Evolutionary conservation across 2,329 filamentous ascomycete genomes (phyloP).

Genomic region (Ceratocystis cacaofunesta): DNA sequence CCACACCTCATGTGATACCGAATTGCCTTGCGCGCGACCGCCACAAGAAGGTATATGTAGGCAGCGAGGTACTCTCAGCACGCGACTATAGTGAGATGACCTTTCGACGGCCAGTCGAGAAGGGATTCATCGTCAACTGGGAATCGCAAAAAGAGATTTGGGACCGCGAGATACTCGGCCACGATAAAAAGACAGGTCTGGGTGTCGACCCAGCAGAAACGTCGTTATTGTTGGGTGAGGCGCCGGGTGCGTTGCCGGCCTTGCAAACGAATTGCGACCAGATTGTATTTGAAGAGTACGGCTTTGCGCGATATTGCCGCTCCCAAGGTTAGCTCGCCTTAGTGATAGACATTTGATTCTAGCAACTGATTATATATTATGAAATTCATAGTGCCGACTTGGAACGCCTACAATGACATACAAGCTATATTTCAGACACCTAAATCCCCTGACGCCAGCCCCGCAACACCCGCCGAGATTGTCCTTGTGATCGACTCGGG

Average conservation of each 20-base stretch:
- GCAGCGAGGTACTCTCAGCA: conserved; percentile 61
- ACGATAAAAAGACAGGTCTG: conserved; percentile 38
- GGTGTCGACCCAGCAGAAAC: conserved; percentile 65
- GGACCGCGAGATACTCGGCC: conserved; percentile 73
- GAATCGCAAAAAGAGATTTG: conserved; percentile 91
- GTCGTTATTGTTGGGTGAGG: conserved; percentile 72
- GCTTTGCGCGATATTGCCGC: conserved; percentile 74
- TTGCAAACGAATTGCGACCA: conserved; percentile 87
- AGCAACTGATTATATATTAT: conserved; percentile 1
- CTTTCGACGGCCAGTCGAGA: conserved; percentile 82
- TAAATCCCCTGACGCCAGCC: conserved; percentile 29
- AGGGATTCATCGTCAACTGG: conserved; percentile 92
- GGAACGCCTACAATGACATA: conserved; percentile 73
- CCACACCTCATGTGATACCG: conserved; percentile 52
- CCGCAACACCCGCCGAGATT: conserved; percentile 51
- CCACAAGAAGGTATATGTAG: conserved; percentile 64
- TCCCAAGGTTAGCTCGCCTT: conserved; percentile 41
- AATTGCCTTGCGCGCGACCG: conserved; percentile 82
- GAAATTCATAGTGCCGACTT: conserved; percentile 41
- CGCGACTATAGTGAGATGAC: conserved; percentile 78
- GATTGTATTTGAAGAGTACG: conserved; percentile 94
- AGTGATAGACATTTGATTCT: too few relatives aligned
- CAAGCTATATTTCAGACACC: conserved; percentile 52
- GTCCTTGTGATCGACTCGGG: conserved; percentile 82
- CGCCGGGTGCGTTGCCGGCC: conserved; percentile 64